These are phyloP conservation scores for Plasmodium gaboni DNA, from an alignment of 169 alveolate genomes.

Conservation along the genomic window DNA sequence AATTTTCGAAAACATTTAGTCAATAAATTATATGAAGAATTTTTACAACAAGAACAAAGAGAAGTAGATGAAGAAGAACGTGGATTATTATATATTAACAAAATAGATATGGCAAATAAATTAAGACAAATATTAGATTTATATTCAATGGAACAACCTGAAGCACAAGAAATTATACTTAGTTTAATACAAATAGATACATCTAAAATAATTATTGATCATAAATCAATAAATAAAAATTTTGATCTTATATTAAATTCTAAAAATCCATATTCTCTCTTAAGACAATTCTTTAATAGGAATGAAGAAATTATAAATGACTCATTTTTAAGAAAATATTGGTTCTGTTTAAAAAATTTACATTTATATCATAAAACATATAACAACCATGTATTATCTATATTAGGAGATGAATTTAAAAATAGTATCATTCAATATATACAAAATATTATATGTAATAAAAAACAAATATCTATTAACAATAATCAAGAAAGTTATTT, in stretches of 20 bases:
- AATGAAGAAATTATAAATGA: conserved; percentile 44
- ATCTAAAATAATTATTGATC: conserved; percentile 52
- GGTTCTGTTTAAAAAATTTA: conserved; percentile 68
- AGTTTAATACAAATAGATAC: conserved; percentile 69
- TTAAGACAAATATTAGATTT: conserved; percentile 34
- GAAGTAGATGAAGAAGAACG: conserved; percentile 43
- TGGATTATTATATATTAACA: conserved; percentile 44
- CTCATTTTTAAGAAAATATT: conserved; percentile 49
- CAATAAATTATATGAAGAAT: conserved; percentile 73
- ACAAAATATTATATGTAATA: conserved; percentile 57
- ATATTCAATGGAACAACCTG: conserved; percentile 48
- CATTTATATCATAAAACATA: conserved; percentile 41
- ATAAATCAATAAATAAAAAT: conserved; percentile 43
- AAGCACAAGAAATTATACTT: conserved; percentile 58
- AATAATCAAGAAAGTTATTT: conserved; percentile 53
- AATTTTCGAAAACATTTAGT: conserved; percentile 36
- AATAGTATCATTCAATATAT: conserved; percentile 29
- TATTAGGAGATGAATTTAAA: conserved; percentile 62
- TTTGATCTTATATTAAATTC: conserved; percentile 52
- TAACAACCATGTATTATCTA: conserved; percentile 28
- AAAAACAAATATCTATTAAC: conserved; percentile 13
- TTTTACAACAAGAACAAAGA: conserved; percentile 70
- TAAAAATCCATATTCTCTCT: conserved; percentile 18
- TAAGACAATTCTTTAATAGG: conserved; percentile 33
- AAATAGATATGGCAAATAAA: conserved; percentile 66